Base-by-base conservation (phyloP, 1,139 yeast species). In the Zygoascus meyerae region DNA sequence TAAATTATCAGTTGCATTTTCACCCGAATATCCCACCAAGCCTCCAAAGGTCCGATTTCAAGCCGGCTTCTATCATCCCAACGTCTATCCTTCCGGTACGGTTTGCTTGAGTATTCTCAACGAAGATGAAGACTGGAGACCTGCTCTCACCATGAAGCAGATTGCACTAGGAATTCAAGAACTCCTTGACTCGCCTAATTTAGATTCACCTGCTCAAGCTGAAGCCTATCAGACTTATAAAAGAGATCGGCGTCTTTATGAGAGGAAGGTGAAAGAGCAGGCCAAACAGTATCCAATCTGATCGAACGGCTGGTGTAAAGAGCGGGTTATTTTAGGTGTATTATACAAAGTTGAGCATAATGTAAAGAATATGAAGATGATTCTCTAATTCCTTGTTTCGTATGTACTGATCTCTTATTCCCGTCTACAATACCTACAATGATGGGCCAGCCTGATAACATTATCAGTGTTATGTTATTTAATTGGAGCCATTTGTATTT, bases 71-170 rank as follows among this genome's bases (percentile, higher is more conserved):
- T 92, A 89, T 68, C 98, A 92, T 65, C 98, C 98, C 3, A 92
- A 92, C 59, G 94, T 92, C 5, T 92, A 92, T 59, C 98, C 98
- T 1, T 85, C 95, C 51, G 98, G 98, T 1, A 92, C 97, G 1
- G 83, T 92, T 35, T 92, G 98, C 67, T 75, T 92, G 43, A 83
- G 95, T 47, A 92, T 94, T 51, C 73, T 92, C 63, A 94, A 92
- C 64, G 98, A 92, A 65, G 94, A 84, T 45, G 95, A 90, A 65
- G 98, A 87, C 64, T 94, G 99, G 99, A 79, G 95, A 62, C 98
- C 99, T 1, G 96, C 97, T 8, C 83, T 92, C 55, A 87, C 96
- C 12, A 70, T 94, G 58, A 89, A 87, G 62, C 96, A 92, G 63
- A 83, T 94, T 50, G 81, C 86, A 3, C 70, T 89, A 55, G 99